Conservation (phyloP, 179 eudicot genomes). For the Drosera spatulata region DNA sequence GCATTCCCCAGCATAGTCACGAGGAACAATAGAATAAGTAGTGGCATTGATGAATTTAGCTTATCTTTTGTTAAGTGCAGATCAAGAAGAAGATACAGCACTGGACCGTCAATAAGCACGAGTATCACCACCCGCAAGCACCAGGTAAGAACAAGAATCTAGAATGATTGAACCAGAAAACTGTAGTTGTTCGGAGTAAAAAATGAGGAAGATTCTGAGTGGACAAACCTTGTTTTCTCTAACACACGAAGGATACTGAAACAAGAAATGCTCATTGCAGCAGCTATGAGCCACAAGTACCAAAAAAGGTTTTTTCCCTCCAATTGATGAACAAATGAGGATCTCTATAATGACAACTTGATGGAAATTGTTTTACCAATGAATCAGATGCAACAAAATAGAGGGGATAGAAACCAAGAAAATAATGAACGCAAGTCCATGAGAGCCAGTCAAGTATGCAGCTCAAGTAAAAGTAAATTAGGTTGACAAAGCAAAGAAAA, state of each 20-base stretch:
- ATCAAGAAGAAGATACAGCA: conserved; percentile 14
- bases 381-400: no score
- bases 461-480: background rate
- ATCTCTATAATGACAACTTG: no score
- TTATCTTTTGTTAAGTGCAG: conserved; percentile 27
- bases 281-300: no score
- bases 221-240: no score
- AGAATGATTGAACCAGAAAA: background rate
- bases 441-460: background rate
- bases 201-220: no score
- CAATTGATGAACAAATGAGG: no score
- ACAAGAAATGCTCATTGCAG: no score
- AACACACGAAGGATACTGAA: no score
- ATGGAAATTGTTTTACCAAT: no score
- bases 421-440: no score
- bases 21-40: conserved; percentile 10
- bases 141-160: background rate
- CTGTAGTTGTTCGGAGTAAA: background rate
- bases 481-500: background rate
- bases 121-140: background rate
- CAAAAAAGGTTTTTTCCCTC: no score
- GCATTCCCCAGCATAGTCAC: conserved; percentile 4
- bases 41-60: conserved; percentile 18
- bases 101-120: conserved; percentile 37
- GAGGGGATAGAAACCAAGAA: no score